Base-by-base conservation (phyloP, 1,139 yeast species). In the Kodamaea derodonti region DNA sequence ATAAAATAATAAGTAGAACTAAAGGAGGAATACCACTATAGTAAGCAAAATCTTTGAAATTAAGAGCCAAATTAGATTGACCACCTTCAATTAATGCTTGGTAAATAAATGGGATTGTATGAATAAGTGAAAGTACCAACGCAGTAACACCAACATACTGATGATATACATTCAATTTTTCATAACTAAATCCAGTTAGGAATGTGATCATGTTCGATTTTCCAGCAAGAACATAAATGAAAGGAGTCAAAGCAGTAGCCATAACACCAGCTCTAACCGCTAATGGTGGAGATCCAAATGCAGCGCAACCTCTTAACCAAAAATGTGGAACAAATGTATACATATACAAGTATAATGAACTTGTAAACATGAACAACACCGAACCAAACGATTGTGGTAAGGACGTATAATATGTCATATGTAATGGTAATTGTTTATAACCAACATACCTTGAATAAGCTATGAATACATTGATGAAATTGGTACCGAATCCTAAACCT, bases 221-320 rank as follows among this genome's bases (percentile, higher is more conserved):
- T 3, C 82, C 82, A 0, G 78, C 67, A 39, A 76, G 52, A 2
- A 74, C 60, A 39, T 70, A 67, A 20, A 75, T 52, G 45, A 74
- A 72, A 0, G 82, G 82, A 3, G 74, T 62, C 36, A 75, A 57
- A 0, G 80, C 79, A 17, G 71, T 60, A 4, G 78, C 68, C 68
- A 72, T 68, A 25, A 74, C 41, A 2, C 81, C 82, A 1, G 80
- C 61, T 35, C 82, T 54, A 1, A 74, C 69, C 0, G 77, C 78
- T 31, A 77, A 44, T n/a, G 84, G 84, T n/a, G 84, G 81, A 1
- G 80, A 65, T 1, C 84, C 85, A 53, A 78, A 78, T 0, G 75
- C 77, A 4, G 55, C 34, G 50, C 85, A 79, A 0, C 61, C 74
- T 42, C 84, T 56, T 46, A 73, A 74, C 72, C 76, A 78, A 36